Evolutionary conservation across 306 rosid species (phyloP), one percentile per base, ranked within the genome.

Genomic region (Cicer pinnatifidum): DNA sequence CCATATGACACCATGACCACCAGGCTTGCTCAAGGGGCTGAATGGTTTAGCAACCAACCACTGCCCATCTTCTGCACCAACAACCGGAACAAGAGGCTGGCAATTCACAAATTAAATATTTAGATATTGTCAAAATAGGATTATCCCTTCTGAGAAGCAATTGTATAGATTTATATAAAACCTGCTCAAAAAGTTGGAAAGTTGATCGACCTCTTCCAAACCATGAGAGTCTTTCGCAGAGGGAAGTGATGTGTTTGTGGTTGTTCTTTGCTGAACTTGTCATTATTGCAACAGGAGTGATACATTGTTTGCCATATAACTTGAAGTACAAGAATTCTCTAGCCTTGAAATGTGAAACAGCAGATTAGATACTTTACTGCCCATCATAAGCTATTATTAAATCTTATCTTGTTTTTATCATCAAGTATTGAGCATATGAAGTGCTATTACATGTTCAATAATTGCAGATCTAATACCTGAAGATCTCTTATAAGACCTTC

Each of bases 1-100:
- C 99, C 97, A 94, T 81, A 94, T 87, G 58, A 88, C 97, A 75
- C 97, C 97, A 75, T 91, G 99, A 72, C 99, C 99, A 81, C 99
- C 87, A 50, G 99, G 99, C 87, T 94, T 94, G 87, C 96, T 83
- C 77, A 94, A 62, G 33, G 92, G 96, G 58, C 77, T 75, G 79
- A 91, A 91, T 16, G 95, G 86, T 81, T 88, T 84, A 44, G 89
- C 84, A 71, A 87, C 86, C 79, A 94, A 67, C 99, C 99, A 94
- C 73, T 84, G 86, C 59, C 96, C 99, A 81, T 90, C 97, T 79
- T 88, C 93, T 23, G 92, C 96, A 76, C 87, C 83, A 77, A 90
- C 85, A 76, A 93, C 89, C 68, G 99, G 99, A 84, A 91, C 99
- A 75, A 91, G 91, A 81, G 99, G 99, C 99, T 88, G 90, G 83